Conservation (phyloP, 305 asterid species). For the Fraxinus baroniana region DNA sequence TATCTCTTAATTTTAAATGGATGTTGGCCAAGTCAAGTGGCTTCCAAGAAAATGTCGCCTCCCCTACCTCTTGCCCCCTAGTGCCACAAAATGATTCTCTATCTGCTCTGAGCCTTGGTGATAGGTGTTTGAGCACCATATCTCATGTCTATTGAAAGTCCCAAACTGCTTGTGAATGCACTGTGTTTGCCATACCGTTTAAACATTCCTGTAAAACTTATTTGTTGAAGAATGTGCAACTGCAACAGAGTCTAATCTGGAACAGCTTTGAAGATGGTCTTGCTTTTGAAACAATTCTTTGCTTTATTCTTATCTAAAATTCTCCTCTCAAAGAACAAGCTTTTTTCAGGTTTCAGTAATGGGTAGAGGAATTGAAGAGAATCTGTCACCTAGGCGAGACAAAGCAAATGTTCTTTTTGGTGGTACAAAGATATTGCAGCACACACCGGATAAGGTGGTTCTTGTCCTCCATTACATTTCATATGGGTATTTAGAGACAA, state of each 20-base stretch:
- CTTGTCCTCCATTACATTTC: not conserved
- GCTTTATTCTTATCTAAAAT: slow-evolving; percentile 16
- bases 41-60: not conserved
- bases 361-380: slow-evolving; percentile 77
- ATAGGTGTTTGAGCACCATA: not conserved
- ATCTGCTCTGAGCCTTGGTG: not conserved
- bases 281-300: slow-evolving; percentile 5
- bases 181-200: not conserved
- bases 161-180: not conserved
- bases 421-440: slow-evolving; percentile 96
- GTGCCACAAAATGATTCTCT: not conserved
- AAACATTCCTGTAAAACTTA: slow-evolving; percentile 8
- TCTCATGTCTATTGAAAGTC: not conserved
- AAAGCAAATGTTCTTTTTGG: slow-evolving; percentile 95
- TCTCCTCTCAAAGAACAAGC: slow-evolving; percentile 22
- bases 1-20: not conserved
- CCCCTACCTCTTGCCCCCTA: not conserved
- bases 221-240: slow-evolving; percentile 5
- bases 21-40: not conserved
- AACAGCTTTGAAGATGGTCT: slow-evolving; percentile 14
- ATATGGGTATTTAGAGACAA: slow-evolving; percentile 3
- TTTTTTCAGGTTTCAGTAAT: slow-evolving; percentile 70
- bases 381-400: slow-evolving; percentile 73
- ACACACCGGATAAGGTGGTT: slow-evolving; percentile 84
- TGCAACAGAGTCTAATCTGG: slow-evolving; percentile 5